Base-by-base conservation (phyloP, 768 basidiomycete genomes). In the Butyriboletus loyo region DNA sequence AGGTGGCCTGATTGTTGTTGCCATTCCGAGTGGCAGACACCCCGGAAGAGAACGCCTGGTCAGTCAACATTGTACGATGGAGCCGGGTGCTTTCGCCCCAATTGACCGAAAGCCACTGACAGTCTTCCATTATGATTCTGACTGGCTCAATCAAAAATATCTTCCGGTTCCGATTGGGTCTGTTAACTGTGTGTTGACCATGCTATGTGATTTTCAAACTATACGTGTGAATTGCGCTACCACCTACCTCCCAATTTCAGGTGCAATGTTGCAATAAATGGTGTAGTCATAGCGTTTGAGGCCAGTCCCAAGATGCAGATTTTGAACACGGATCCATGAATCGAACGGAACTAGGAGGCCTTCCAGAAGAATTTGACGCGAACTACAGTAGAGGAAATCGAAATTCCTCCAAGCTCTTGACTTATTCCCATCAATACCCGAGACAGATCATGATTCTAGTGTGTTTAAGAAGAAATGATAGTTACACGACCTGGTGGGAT, bases 401-500 rank as follows among this genome's bases (percentile, higher is more conserved):
- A 24, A 37, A 46, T 38, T 19, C n/a, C 17, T 50, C 32, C 32
- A 30, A 43, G 43, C 21, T 13, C 30, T 25, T 31, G 31, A 37
- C 17, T 49, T 43, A 42, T 49, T 43, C 36, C 27, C n/a, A 40
- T 7, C 11, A 11, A 35, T 24, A 38, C 14, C 8, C 25, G 14
- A 50, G 42, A 48, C 22, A 50, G 30, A 48, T 50, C 46, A 30
- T 25, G 39, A 17, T 27, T 54, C 49, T 42, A 54, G 41, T 22
- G 40, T 37, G 38, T 57, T 43, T 49, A 40, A 36, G 19, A 56
- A 39, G 21, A 25, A 49, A 43, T 41, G 49, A 60, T 68, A 64
- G 41, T 53, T 66, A 69, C 68, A 70, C 38, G 43, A 52, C 49
- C 45, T 37, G 46, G 50, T 44, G 50, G 41, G 49, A 54, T 31